A percentile compares a stretch with the other conserved stretches of the same genome.
These are phyloP conservation scores for Melanogaster broomeanus DNA, from an alignment of 768 basidiomycete genomes.

Conservation along the genomic window DNA sequence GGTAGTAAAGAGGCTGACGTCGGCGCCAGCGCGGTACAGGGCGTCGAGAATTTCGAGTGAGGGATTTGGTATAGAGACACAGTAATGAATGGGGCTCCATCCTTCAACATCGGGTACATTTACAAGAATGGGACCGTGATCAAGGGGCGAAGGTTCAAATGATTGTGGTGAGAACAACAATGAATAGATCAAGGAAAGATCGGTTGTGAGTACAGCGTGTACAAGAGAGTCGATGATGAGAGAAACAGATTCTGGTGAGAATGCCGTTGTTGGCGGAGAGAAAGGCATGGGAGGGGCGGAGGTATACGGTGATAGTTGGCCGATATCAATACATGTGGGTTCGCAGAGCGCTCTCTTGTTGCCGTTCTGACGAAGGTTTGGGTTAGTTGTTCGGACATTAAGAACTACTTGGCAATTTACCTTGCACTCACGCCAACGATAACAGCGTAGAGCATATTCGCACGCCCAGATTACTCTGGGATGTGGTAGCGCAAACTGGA, in stretches of 20 bases:
- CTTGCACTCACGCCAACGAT: constrained; percentile 59
- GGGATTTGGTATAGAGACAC: constrained; percentile 54
- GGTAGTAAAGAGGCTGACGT: constrained; percentile 67
- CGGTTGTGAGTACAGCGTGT: constrained; percentile 50
- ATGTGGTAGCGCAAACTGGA: constrained; percentile 68
- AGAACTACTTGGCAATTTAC: constrained; percentile 36
- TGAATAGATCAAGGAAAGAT: constrained; percentile 52
- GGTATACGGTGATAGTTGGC: constrained; percentile 28
- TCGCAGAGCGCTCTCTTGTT: constrained; percentile 30
- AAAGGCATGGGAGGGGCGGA: constrained; percentile 27
- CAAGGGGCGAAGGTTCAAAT: constrained; percentile 43
- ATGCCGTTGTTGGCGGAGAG: constrained; percentile 27
- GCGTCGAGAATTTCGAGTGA: constrained; percentile 66
- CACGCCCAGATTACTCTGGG: constrained; percentile 69
- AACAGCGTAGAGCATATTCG: constrained; percentile 62
- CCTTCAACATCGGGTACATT: constrained; percentile 68
- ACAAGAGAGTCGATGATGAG: constrained; percentile 53
- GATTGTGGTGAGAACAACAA: constrained; percentile 53
- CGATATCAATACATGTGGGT: constrained; percentile 22
- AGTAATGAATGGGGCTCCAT: constrained; percentile 76
- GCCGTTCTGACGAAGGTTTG: constrained; percentile 24
- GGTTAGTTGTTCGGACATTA: constrained; percentile 7
- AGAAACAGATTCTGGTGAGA: constrained; percentile 43
- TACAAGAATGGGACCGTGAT: constrained; percentile 51
- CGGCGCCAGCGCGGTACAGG: constrained; percentile 75